A percentile compares a stretch with the other conserved stretches of the same genome.
These are phyloP conservation scores for Porphyrellus cyaneotinctus DNA, from an alignment of 768 basidiomycete genomes.

Conservation along the genomic window DNA sequence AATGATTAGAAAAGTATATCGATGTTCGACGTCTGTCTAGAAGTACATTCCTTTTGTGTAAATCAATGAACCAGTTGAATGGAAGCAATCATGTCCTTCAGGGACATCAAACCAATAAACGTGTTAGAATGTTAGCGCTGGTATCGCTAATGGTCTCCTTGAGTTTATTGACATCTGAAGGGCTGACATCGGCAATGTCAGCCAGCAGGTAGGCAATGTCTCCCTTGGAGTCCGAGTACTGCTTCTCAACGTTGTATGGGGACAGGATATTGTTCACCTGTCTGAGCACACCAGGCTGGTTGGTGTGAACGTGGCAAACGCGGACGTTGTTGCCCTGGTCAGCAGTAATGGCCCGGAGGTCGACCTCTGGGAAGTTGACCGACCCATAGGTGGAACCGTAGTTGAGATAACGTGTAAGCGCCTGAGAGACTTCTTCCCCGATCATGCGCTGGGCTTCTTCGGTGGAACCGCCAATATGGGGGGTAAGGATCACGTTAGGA, in stretches of 20 bases:
- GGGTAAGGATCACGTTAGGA: slow-evolving; percentile 93
- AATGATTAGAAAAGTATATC: too few species aligned
- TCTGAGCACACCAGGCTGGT: slow-evolving; percentile 91
- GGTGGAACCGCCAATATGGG: slow-evolving; percentile 98
- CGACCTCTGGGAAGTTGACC: slow-evolving; percentile 99
- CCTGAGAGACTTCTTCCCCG: slow-evolving; percentile 87
- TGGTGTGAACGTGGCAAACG: slow-evolving; percentile 93
- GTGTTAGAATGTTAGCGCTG: slow-evolving; percentile 83
- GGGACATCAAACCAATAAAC: slow-evolving; percentile 61
- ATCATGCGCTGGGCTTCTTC: slow-evolving; percentile 99
- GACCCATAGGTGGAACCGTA: slow-evolving; percentile 88
- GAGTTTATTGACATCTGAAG: slow-evolving; percentile 70
- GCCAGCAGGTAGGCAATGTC: slow-evolving; percentile 95
- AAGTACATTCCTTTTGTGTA: slow-evolving; percentile 5
- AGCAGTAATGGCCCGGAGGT: slow-evolving; percentile 84
- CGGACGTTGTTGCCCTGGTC: slow-evolving; percentile 81
- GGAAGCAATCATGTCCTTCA: slow-evolving; percentile 22
- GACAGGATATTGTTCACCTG: slow-evolving; percentile 92
- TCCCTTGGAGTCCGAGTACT: slow-evolving; percentile 96
- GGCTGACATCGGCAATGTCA: slow-evolving; percentile 89
- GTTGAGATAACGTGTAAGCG: slow-evolving; percentile 85
- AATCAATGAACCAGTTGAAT: slow-evolving; percentile 48
- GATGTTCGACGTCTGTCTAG: not conserved
- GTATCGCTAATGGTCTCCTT: slow-evolving; percentile 76
- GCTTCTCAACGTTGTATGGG: slow-evolving; percentile 98